A percentile compares a stretch with the other conserved stretches of the same genome.
These are phyloP conservation scores for Verticillium nubilum DNA, from an alignment of 2,329 filamentous ascomycete species.

Conservation along the genomic window DNA sequence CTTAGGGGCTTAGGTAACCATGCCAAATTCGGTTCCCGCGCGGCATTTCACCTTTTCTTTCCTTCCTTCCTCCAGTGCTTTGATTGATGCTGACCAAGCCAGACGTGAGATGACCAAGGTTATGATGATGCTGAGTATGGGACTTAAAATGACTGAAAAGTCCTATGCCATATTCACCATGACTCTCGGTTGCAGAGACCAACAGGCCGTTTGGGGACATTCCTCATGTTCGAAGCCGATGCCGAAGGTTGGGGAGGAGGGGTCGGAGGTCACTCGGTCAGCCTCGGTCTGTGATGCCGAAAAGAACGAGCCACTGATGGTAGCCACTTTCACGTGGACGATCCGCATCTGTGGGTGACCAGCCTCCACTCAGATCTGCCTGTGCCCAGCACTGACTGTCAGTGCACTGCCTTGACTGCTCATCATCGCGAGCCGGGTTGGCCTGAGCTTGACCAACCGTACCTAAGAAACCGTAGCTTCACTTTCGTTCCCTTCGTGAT, in stretches of 20 bases:
- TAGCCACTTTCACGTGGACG: not conserved
- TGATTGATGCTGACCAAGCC: not conserved
- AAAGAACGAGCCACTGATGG: not conserved
- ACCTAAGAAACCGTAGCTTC: too few relatives aligned
- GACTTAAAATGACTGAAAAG: too few relatives aligned
- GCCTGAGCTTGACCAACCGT: too few relatives aligned
- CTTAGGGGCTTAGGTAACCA: not conserved
- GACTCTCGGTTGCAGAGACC: not conserved
- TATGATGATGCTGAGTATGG: not conserved
- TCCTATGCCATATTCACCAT: too few relatives aligned
- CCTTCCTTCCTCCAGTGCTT: not conserved
- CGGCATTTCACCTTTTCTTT: not conserved
- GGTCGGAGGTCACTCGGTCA: not conserved
- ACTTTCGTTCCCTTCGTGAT: not conserved
- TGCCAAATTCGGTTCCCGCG: not conserved
- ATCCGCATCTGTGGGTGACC: too few relatives aligned
- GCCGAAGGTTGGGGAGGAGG: not conserved
- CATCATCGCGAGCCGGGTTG: too few relatives aligned
- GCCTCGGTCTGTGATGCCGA: not conserved
- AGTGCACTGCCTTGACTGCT: too few relatives aligned
- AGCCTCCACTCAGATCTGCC: too few relatives aligned
- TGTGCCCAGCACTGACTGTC: too few relatives aligned
- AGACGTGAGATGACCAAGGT: not conserved
- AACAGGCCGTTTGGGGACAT: not conserved
- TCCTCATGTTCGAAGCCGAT: not conserved